These are phyloP conservation scores for Phanerochaete carnosa DNA, from an alignment of 768 basidiomycete species.

Conservation along the genomic window DNA sequence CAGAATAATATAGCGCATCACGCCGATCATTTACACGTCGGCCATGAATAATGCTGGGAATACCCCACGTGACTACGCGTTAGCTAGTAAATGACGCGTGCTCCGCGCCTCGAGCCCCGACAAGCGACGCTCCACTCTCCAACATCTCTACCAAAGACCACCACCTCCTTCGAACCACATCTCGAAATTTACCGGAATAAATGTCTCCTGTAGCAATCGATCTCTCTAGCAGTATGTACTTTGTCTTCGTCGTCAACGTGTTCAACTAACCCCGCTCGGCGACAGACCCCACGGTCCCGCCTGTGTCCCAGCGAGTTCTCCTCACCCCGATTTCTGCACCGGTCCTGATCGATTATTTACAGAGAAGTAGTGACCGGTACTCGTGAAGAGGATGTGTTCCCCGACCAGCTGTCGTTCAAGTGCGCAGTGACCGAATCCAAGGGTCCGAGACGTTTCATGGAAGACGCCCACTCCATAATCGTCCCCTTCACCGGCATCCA, in stretches of 20 bases:
- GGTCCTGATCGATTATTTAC: not conserved
- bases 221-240: slow-evolving; percentile 5
- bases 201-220: slow-evolving; percentile 13
- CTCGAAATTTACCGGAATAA: not conserved
- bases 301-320: slow-evolving; percentile 6
- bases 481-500: slow-evolving; percentile 88
- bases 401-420: slow-evolving; percentile 30
- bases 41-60: not conserved
- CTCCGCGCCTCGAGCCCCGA: slow-evolving; percentile 3
- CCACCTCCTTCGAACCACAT: not conserved
- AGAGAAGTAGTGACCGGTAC: slow-evolving; percentile 8
- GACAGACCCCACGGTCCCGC: slow-evolving; percentile 6
- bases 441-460: slow-evolving; percentile 91
- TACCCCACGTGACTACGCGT: slow-evolving; percentile 2
- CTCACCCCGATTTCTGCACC: not conserved
- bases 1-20: too few relatives aligned
- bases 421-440: slow-evolving; percentile 77
- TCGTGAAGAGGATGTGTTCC: slow-evolving; percentile 11
- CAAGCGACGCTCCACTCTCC: not conserved
- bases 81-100: slow-evolving; percentile 11
- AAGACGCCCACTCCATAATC: slow-evolving; percentile 95
- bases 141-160: slow-evolving; percentile 1
- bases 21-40: not conserved
- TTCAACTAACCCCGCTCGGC: not conserved
- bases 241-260: not conserved